Percentiles rank a stretch among this genome's conserved stretches.
phyloP scores from a whole-genome alignment of 2,329 filamentous ascomycete genomes.

The Colletotrichum simmondsii region DNA sequence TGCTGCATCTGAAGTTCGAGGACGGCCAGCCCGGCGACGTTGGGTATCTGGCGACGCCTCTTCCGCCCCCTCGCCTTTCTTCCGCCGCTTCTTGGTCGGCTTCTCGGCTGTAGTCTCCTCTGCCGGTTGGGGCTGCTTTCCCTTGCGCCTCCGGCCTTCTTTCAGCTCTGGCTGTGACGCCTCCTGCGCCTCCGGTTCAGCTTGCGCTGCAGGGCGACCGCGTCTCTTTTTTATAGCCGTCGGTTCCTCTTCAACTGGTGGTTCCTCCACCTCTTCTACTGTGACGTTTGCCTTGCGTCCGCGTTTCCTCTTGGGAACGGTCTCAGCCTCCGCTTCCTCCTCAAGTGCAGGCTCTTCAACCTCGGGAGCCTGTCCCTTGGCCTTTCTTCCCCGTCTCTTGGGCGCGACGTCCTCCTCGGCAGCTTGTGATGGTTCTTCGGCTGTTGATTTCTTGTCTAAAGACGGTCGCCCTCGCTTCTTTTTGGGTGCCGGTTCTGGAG shows the following conservation, averaged over 20 bases:
- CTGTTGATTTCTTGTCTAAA: constrained; percentile 30
- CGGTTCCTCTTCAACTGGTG: constrained; percentile 20
- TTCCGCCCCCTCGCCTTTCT: background rate
- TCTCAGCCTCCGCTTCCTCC: constrained; percentile 21
- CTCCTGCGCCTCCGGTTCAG: constrained; percentile 30
- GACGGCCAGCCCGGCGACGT: constrained; percentile 33
- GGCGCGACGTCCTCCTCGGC: constrained; percentile 24
- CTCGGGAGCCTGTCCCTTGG: constrained; percentile 7
- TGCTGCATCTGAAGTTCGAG: constrained; percentile 21
- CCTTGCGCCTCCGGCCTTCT: background rate
- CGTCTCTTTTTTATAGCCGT: background rate
- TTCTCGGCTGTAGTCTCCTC: background rate
- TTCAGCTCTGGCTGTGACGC: background rate
- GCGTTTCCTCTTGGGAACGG: constrained; percentile 34
- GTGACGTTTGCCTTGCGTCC: constrained; percentile 34
- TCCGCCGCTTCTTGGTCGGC: constrained; percentile 12
- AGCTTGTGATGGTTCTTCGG: constrained; percentile 14
- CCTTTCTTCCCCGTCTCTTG: constrained; percentile 16
- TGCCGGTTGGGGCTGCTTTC: background rate
- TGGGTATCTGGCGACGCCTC: constrained; percentile 25
- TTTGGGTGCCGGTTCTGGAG: constrained; percentile 36
- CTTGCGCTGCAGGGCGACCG: constrained; percentile 1
- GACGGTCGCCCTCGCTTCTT: constrained; percentile 42
- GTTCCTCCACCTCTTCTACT: constrained; percentile 27
- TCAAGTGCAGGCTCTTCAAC: background rate